These are phyloP conservation scores for Fagopyrum tataricum DNA, from an alignment of 148 eudicot species.

Conservation along the genomic window DNA sequence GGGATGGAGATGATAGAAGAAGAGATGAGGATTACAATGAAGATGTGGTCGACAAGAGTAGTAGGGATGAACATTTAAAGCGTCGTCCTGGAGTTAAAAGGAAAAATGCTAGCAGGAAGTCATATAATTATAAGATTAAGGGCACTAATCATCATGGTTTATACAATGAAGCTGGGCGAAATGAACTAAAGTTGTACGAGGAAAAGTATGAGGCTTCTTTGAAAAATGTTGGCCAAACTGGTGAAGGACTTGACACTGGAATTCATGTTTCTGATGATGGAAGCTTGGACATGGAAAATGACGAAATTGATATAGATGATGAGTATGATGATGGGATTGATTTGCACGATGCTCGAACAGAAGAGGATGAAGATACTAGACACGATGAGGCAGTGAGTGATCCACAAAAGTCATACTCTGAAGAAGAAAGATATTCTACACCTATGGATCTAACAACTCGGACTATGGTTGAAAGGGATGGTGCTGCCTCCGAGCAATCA, in stretches of 20 bases:
- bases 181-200: conserved; percentile 80
- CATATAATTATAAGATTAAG: conserved; percentile 23
- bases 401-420: conserved; percentile 27
- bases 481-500: conserved; percentile 28
- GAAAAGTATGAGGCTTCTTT: conserved; percentile 85
- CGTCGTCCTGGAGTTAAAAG: conserved; percentile 17
- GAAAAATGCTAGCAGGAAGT: conserved; percentile 29
- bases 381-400: conserved; percentile 26
- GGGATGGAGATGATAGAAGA: conserved; percentile 97
- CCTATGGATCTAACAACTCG: conserved; percentile 23
- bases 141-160: conserved; percentile 40
- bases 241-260: conserved; percentile 10
- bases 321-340: conserved; percentile 92
- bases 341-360: conserved; percentile 52
- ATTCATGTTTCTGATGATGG: conserved; percentile 30
- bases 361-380: conserved; percentile 42
- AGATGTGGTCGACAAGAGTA: conserved; percentile 42
- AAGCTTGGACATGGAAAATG: conserved; percentile 25
- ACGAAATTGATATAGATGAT: conserved; percentile 56
- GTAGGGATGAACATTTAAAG: conserved; percentile 33
- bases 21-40: conserved; percentile 90
- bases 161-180: conserved; percentile 95
- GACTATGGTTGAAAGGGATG: conserved; percentile 26
- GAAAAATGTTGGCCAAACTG: conserved; percentile 37
- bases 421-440: conserved; percentile 26